Evolutionary conservation across 345 rosid species (phyloP).

Genomic region (Euclidium syriacum): DNA sequence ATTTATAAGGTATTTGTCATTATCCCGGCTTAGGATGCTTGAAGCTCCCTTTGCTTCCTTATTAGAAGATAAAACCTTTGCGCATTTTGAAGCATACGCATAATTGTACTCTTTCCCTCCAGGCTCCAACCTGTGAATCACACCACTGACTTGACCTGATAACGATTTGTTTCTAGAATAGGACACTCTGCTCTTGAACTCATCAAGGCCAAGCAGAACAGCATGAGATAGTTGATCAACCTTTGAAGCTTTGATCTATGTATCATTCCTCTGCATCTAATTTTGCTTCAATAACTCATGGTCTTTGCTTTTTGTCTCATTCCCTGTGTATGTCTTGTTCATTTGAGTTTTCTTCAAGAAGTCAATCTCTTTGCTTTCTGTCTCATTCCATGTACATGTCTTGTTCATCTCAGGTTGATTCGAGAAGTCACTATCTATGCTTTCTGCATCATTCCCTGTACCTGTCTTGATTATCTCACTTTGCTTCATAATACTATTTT

Average conservation of each 20-base stretch:
- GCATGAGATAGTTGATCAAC: slow-evolving; percentile 47
- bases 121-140: slow-evolving; percentile 79
- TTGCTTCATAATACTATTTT: background rate
- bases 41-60: slow-evolving; percentile 95
- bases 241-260: slow-evolving; percentile 32
- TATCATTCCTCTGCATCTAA: slow-evolving; percentile 22
- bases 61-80: slow-evolving; percentile 73
- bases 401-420: slow-evolving; percentile 8
- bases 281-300: slow-evolving; percentile 22
- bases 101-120: slow-evolving; percentile 87
- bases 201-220: slow-evolving; percentile 76
- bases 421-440: background rate
- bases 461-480: background rate
- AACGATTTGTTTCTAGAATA: slow-evolving; percentile 55
- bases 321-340: slow-evolving; percentile 3
- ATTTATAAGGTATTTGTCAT: slow-evolving; percentile 87
- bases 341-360: background rate
- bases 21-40: slow-evolving; percentile 68
- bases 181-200: slow-evolving; percentile 83
- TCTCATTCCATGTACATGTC: slow-evolving; percentile 5
- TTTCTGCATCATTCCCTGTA: background rate
- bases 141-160: slow-evolving; percentile 55
- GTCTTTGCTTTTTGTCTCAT: slow-evolving; percentile 24
- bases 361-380: slow-evolving; percentile 14
- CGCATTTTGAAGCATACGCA: slow-evolving; percentile 88